phyloP scores from a whole-genome alignment of 1,284 basidiomycete species.

The Uromyces viciae-fabae region DNA sequence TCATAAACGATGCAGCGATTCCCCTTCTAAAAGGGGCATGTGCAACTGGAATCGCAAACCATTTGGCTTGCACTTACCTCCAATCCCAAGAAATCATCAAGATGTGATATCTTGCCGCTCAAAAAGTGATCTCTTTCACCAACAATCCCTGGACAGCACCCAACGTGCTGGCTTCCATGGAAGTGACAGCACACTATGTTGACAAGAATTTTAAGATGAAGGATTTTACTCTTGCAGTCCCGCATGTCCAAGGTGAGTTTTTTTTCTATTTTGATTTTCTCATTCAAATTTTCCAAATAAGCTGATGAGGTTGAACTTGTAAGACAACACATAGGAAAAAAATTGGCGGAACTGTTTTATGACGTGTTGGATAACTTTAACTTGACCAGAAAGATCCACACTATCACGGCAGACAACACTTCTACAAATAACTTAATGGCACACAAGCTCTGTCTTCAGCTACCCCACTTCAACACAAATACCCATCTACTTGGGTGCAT shows the following conservation, averaged over 20 bases:
- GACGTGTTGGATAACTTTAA: not conserved
- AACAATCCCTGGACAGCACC: not conserved
- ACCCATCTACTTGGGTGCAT: conserved; percentile 2
- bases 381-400: not conserved
- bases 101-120: not conserved
- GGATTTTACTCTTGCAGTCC: not conserved
- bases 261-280: not conserved
- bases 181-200: not conserved
- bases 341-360: not conserved
- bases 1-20: too few relatives aligned
- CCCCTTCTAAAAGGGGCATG: not conserved
- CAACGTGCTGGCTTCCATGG: not conserved
- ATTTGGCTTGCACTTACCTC: not conserved
- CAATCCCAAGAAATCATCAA: not conserved
- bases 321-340: not conserved
- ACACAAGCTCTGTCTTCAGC: not conserved
- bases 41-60: not conserved
- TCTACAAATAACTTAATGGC: not conserved
- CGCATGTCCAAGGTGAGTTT: not conserved
- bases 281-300: not conserved
- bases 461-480: not conserved
- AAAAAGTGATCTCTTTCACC: not conserved
- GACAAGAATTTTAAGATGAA: not conserved
- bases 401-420: conserved; percentile 14
- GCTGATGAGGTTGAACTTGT: not conserved